These are phyloP conservation scores for Ascodesmis nigricans DNA, from an alignment of 495 filamentous ascomycete species.

Conservation along the genomic window DNA sequence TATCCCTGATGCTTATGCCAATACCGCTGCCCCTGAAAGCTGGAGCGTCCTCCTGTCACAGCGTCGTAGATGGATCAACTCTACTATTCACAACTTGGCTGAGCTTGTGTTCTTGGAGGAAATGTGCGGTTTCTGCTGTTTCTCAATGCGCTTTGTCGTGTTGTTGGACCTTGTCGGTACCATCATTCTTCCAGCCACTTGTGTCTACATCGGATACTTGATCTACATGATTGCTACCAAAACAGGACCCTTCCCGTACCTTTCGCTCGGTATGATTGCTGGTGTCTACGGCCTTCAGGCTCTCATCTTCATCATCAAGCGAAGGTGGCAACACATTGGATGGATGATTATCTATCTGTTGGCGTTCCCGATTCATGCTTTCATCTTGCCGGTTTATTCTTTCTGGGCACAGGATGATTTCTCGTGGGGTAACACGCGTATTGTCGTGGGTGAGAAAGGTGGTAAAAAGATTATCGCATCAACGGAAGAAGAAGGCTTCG, in stretches of 20 bases:
- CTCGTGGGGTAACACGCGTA: slow-evolving; percentile 91
- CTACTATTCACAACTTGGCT: slow-evolving; percentile 82
- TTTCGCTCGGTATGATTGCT: slow-evolving; percentile 72
- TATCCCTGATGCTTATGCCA: slow-evolving; percentile 72
- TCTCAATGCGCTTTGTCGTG: slow-evolving; percentile 95
- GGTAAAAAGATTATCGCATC: slow-evolving; percentile 70
- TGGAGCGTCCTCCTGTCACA: slow-evolving; percentile 89
- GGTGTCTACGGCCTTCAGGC: slow-evolving; percentile 90
- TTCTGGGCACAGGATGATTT: slow-evolving; percentile 99
- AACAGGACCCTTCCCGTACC: slow-evolving; percentile 56
- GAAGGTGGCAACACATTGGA: slow-evolving; percentile 92
- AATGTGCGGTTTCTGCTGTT: slow-evolving; percentile 96
- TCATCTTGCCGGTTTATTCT: slow-evolving; percentile 80
- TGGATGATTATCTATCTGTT: slow-evolving; percentile 98
- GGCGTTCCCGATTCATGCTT: slow-evolving; percentile 83
- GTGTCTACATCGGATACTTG: slow-evolving; percentile 72
- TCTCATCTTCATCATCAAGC: slow-evolving; percentile 81
- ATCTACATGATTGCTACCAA: slow-evolving; percentile 55
- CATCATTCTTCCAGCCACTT: slow-evolving; percentile 77
- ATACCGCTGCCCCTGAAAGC: slow-evolving; percentile 77
- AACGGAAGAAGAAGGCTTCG: slow-evolving; percentile 71
- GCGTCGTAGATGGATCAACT: slow-evolving; percentile 96
- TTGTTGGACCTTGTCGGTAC: slow-evolving; percentile 89
- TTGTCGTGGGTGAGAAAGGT: slow-evolving; percentile 86
- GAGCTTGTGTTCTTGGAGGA: slow-evolving; percentile 75